These are phyloP conservation scores for Sporothrix luriei DNA, from an alignment of 2,329 filamentous ascomycete genomes.

Conservation along the genomic window DNA sequence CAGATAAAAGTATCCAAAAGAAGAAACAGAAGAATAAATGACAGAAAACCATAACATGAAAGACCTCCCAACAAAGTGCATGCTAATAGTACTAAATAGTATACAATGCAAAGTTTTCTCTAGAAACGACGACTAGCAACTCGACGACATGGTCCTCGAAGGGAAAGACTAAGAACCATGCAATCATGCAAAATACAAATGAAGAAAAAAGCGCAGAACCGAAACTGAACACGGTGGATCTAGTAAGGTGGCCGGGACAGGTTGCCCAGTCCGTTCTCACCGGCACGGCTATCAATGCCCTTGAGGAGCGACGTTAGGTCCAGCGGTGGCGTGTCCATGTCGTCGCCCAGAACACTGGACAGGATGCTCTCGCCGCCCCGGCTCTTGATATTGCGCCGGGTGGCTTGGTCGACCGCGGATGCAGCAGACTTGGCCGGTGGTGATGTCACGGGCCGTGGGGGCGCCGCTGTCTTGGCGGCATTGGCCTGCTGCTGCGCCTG, in stretches of 20 bases:
- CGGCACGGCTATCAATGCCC: conserved; percentile 54
- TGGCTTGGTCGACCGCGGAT: conserved; percentile 31
- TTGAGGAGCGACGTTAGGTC: conserved; percentile 55
- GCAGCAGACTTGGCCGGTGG: conserved; percentile 24
- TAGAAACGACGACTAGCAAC: not conserved
- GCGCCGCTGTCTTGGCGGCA: conserved; percentile 4
- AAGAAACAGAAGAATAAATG: too few relatives aligned
- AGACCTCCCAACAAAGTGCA: conserved; percentile 6
- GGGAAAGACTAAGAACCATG: not conserved
- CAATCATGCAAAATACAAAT: not conserved
- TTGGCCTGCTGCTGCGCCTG: conserved; percentile 25
- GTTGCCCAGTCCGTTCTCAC: conserved; percentile 51
- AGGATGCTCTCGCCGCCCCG: conserved; percentile 47
- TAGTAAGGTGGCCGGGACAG: conserved; percentile 56
- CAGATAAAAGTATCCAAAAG: conserved; percentile 19
- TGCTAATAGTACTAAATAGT: conserved; percentile 21
- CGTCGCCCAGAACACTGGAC: conserved; percentile 40
- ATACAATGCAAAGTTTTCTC: conserved; percentile 24
- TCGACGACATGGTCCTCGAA: not conserved
- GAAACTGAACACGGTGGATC: conserved; percentile 5
- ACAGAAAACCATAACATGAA: too few relatives aligned
- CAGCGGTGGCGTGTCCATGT: conserved; percentile 46
- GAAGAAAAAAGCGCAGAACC: not conserved
- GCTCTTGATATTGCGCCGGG: conserved; percentile 48
- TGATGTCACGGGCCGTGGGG: conserved; percentile 19